Evolutionary conservation across 23 red algal species (phyloP).

Genomic region (Gracilariopsis chorda): DNA sequence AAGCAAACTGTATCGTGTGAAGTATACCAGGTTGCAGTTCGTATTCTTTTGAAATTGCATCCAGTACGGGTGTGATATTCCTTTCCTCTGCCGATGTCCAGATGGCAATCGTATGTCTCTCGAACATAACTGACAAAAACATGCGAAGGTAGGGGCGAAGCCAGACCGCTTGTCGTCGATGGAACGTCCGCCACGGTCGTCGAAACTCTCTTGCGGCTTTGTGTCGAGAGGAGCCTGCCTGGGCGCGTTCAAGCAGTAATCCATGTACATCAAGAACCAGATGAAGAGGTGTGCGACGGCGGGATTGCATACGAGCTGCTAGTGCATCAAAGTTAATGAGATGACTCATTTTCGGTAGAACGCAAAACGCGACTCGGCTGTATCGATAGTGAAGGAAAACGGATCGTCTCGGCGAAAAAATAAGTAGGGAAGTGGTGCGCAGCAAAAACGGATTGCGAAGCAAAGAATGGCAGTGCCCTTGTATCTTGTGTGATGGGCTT

Average conservation of each 20-base stretch:
- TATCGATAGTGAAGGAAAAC: no score
- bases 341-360: no score
- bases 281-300: background rate
- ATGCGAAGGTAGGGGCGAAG: background rate
- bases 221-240: background rate
- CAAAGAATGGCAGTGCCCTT: no score
- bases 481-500: no score
- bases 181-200: background rate
- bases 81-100: conserved; percentile 6
- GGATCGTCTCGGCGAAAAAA: no score
- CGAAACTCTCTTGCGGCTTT: background rate
- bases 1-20: background rate
- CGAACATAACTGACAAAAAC: background rate
- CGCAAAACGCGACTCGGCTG: no score
- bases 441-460: no score
- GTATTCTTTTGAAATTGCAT: background rate
- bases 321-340: background rate
- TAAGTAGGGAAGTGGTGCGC: no score
- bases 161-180: background rate
- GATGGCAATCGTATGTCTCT: background rate
- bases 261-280: conserved; percentile 16
- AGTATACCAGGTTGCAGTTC: background rate
- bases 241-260: background rate
- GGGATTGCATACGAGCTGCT: background rate
- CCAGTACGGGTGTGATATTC: background rate